Percentiles rank a stretch among this genome's conserved stretches.
Conservation (phyloP, 148 eudicot species). For the Rhododendron ferrugineum region DNA sequence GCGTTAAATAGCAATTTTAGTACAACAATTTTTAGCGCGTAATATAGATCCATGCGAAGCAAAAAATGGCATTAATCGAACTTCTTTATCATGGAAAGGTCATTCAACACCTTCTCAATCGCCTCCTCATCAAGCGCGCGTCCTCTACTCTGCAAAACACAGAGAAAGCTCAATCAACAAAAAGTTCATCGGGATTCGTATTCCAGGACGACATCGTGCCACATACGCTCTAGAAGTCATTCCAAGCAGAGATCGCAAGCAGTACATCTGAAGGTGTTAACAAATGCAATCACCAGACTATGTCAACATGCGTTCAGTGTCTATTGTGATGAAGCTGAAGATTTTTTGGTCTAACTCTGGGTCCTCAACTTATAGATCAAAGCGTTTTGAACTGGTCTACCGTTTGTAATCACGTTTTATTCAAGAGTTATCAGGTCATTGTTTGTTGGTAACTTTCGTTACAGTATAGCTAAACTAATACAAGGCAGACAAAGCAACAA, state of each 20-base stretch:
- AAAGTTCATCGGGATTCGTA: not conserved
- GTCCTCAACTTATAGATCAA: not conserved
- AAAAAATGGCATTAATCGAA: slow-evolving; percentile 42
- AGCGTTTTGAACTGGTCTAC: not conserved
- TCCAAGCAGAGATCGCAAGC: not conserved
- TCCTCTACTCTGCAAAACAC: slow-evolving; percentile 50
- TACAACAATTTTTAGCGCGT: not conserved
- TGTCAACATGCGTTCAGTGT: not conserved
- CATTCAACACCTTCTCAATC: slow-evolving; percentile 86
- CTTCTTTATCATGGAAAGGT: slow-evolving; percentile 80
- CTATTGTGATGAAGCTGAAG: not conserved
- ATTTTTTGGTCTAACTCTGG: not conserved
- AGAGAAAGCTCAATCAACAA: not conserved
- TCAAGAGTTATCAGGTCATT: not conserved
- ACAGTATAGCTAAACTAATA: not conserved
- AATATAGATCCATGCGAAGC: not conserved
- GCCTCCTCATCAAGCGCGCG: slow-evolving; percentile 74
- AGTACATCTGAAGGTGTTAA: not conserved
- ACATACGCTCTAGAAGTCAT: not conserved
- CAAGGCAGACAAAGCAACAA: not conserved
- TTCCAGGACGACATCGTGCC: not conserved
- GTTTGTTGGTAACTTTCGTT: not conserved
- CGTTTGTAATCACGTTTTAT: not conserved
- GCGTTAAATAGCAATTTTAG: not conserved
- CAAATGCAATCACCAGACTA: not conserved